Conservation (phyloP, 129 eudicot genomes). For the Silybum marianum region DNA sequence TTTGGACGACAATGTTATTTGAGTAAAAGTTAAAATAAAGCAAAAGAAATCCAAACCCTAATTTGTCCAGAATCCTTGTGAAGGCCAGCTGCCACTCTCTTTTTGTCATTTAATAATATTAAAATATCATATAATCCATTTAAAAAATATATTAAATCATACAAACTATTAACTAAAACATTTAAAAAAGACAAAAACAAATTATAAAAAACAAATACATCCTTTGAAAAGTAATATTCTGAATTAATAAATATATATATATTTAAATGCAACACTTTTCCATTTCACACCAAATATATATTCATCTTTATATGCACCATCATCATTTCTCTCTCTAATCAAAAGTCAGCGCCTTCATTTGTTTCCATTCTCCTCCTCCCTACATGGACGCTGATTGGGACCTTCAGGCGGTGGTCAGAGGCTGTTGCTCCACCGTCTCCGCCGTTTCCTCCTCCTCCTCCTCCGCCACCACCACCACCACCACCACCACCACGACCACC, state of each 20-base stretch:
- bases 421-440: constrained; percentile 59
- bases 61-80: constrained; percentile 31
- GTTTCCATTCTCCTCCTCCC: constrained; percentile 37
- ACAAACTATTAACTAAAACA: not conserved
- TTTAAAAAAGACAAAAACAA: not conserved
- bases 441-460: constrained; percentile 32
- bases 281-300: constrained; percentile 28
- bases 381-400: constrained; percentile 80
- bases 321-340: constrained; percentile 46
- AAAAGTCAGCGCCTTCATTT: constrained; percentile 99
- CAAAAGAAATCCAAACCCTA: constrained; percentile 20
- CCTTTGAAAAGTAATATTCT: not conserved
- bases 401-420: constrained; percentile 92
- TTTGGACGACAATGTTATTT: constrained; percentile 19
- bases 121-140: not conserved
- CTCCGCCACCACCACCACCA: constrained; percentile 37
- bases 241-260: constrained; percentile 20
- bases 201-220: not conserved
- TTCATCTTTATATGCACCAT: constrained; percentile 17
- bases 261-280: constrained; percentile 3
- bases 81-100: constrained; percentile 39
- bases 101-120: constrained; percentile 14
- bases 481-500: constrained; percentile 21
- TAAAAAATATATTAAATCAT: not conserved
- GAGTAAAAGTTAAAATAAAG: constrained; percentile 18